phyloP scores from a whole-genome alignment of 768 basidiomycete species.

The Kwoniella bestiolae region DNA sequence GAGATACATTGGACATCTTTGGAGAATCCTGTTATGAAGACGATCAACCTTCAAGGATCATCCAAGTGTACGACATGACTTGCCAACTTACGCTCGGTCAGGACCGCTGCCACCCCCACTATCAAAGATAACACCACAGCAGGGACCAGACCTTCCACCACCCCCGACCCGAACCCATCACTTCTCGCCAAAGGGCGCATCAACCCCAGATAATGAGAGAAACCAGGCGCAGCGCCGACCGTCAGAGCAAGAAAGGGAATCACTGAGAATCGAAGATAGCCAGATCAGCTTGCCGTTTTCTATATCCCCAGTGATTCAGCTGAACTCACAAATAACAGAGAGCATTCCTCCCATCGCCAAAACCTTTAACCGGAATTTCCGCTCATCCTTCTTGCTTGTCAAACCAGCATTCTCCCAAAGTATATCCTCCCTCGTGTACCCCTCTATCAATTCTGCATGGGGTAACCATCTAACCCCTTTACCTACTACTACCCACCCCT shows the following conservation, averaged over 20 bases:
- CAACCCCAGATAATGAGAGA: constrained; percentile 73
- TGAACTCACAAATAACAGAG: constrained; percentile 35
- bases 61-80: constrained; percentile 5
- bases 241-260: constrained; percentile 72
- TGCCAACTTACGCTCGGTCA: constrained; percentile 1
- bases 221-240: constrained; percentile 71
- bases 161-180: constrained; percentile 65
- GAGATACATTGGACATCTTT: constrained; percentile 26
- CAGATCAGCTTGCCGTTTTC: constrained; percentile 67
- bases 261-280: constrained; percentile 60
- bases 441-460: constrained; percentile 72
- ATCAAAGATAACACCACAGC: constrained; percentile 68
- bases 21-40: constrained; percentile 6
- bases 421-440: constrained; percentile 79
- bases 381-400: constrained; percentile 63
- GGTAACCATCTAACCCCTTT: constrained; percentile 69
- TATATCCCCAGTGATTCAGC: constrained; percentile 25
- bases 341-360: constrained; percentile 63
- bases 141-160: constrained; percentile 72
- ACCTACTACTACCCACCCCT: constrained; percentile 80
- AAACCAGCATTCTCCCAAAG: constrained; percentile 69
- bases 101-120: constrained; percentile 62
- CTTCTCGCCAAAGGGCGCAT: constrained; percentile 63
- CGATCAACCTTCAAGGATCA: neutral
- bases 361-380: constrained; percentile 66